Percentiles rank a stretch among this genome's conserved stretches.
phyloP scores from a whole-genome alignment of 1,284 basidiomycete species.

The Microbotryum scabiosae region DNA sequence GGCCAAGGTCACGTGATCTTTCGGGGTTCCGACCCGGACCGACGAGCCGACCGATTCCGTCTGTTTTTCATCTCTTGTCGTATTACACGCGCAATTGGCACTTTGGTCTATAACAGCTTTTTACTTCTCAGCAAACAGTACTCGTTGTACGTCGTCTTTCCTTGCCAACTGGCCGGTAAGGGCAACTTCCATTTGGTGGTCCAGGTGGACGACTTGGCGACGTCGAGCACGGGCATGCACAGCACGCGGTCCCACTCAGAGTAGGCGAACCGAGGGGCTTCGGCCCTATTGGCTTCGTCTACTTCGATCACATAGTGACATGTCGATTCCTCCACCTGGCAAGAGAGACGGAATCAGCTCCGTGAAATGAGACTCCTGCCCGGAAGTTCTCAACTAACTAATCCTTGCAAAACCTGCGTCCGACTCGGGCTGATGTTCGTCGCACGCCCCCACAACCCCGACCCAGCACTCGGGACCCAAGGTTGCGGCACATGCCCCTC shows the following conservation, averaged over 20 bases:
- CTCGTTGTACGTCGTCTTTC: constrained; percentile 45
- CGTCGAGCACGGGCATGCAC: constrained; percentile 74
- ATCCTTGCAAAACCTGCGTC: constrained; percentile 73
- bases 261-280: constrained; percentile 73
- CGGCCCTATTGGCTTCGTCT: constrained; percentile 42
- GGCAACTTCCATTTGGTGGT: constrained; percentile 72
- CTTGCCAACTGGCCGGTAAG: constrained; percentile 52
- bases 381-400: constrained; percentile 63
- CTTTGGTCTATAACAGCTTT: constrained; percentile 3
- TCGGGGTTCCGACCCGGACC: no score
- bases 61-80: no score
- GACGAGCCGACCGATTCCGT: no score
- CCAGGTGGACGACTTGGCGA: constrained; percentile 58
- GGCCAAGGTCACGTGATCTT: no score
- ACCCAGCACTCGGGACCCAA: constrained; percentile 48
- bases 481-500: constrained; percentile 80
- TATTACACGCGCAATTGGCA: no score
- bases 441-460: constrained; percentile 54
- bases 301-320: constrained; percentile 85
- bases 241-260: constrained; percentile 62
- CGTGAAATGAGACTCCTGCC: constrained; percentile 44
- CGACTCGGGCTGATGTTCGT: constrained; percentile 57
- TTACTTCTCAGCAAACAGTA: constrained; percentile 45
- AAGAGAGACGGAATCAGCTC: background rate
- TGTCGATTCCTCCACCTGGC: constrained; percentile 57